Evolutionary conservation across 1,284 basidiomycete genomes (phyloP), one percentile per base, ranked within the genome.

Genomic region (Grifola frondosa): DNA sequence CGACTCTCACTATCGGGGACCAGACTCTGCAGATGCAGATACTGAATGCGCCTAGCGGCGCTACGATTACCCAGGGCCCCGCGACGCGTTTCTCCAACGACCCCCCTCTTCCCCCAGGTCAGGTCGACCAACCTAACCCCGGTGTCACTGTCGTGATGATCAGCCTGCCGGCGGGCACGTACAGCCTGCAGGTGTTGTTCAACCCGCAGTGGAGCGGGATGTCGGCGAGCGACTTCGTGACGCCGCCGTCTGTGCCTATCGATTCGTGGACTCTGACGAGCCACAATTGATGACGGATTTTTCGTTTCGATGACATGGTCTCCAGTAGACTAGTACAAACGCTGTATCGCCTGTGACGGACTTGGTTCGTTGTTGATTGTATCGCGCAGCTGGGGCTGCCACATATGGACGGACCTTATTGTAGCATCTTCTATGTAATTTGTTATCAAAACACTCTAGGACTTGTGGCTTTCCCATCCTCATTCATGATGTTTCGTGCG

Each of bases 71-170:
- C 6, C 75, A 66, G 4, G 55, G 55, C 7, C 60, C 36, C 11
- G 78, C 86, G 6, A 64, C 68, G 28, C 77, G 88, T 34, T 77
- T 84, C 45, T 16, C 69, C 7, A 66, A 72, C 6, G 85, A 89
- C 59, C 83, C 85, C 2, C 61, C 79, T 2, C 74, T 87, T 5
- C 83, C 88, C 6, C 37, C 63, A 5, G 56, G 69, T 22, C 61
- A 67, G 50, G 47, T 73, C 7, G 88, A 95, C 65, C 88, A 91
- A 63, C 61, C 68, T 21, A 97, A 97, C 68, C 73, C 78, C 1
- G 84, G 81, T 17, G 88, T 93, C 34, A 87, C 78, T 7, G 91
- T 96, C 11, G 71, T 99, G 33, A 77, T 77, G 54, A 87, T 98
- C 63, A 74, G 71, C 49, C 63, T 97, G 11, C 73, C 77, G 1